Conservation (phyloP, 176 grass and related monocot species). For the Panicum miliaceum region DNA sequence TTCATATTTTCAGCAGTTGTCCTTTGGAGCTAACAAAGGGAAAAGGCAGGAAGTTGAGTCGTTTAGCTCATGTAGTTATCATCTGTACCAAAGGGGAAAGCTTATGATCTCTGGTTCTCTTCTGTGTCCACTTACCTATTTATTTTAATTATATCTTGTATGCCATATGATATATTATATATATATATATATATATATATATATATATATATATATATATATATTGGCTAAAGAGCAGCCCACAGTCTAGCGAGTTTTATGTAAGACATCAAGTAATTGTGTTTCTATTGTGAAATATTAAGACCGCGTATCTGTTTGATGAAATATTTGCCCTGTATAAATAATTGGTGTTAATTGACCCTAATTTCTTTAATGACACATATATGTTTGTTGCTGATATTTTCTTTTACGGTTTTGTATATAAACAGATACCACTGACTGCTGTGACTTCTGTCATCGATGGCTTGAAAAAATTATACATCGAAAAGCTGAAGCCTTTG, state of each 20-base stretch:
- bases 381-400: conserved; percentile 29
- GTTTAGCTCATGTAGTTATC: conserved; percentile 16
- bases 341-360: conserved; percentile 7
- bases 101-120: neutral
- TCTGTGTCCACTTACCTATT: neutral
- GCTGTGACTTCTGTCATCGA: conserved; percentile 95
- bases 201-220: no score
- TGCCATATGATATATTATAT: neutral
- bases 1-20: neutral
- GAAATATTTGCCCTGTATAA: conserved; percentile 20
- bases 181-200: no score
- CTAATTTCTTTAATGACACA: conserved; percentile 8
- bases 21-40: neutral
- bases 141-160: conserved; percentile 6
- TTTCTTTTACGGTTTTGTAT: conserved; percentile 40
- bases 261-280: neutral
- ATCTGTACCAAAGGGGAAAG: neutral
- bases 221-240: neutral
- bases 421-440: conserved; percentile 79
- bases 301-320: neutral
- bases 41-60: neutral
- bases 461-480: conserved; percentile 90
- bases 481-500: conserved; percentile 95
- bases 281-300: conserved; percentile 6
- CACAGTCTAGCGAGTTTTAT: neutral